These are phyloP conservation scores for Lactarius evosmus DNA, from an alignment of 768 basidiomycete species.

Conservation along the genomic window DNA sequence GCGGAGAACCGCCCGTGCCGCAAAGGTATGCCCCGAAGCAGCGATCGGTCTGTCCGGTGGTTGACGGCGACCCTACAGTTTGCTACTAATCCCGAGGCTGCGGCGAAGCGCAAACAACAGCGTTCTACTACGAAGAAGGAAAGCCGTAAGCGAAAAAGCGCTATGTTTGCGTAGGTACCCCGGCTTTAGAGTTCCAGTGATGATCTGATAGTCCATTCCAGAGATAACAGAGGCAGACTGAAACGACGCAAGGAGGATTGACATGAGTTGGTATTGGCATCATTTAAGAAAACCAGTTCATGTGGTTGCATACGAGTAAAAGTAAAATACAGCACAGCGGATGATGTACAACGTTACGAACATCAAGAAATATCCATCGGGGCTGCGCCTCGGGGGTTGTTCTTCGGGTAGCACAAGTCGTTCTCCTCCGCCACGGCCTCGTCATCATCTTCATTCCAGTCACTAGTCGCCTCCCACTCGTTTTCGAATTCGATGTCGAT, in stretches of 20 bases:
- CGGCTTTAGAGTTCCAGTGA: slow-evolving; percentile 3
- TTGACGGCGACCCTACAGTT: slow-evolving; percentile 41
- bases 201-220: slow-evolving; percentile 28
- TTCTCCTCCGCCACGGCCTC: slow-evolving; percentile 72
- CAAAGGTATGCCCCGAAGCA: slow-evolving; percentile 39
- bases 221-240: slow-evolving; percentile 48
- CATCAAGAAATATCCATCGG: slow-evolving; percentile 43
- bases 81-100: slow-evolving; percentile 68
- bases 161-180: slow-evolving; percentile 53
- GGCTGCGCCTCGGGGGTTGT: slow-evolving; percentile 33
- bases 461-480: slow-evolving; percentile 85
- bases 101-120: slow-evolving; percentile 71
- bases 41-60: neutral
- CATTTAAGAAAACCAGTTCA: slow-evolving; percentile 1
- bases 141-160: slow-evolving; percentile 74
- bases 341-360: slow-evolving; percentile 15
- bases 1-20: slow-evolving; percentile 52
- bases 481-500: slow-evolving; percentile 86
- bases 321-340: slow-evolving; percentile 20
- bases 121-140: slow-evolving; percentile 78
- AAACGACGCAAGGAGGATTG: slow-evolving; percentile 45
- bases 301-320: slow-evolving; percentile 13
- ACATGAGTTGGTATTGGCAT: neutral
- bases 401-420: slow-evolving; percentile 61
- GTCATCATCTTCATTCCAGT: slow-evolving; percentile 88